These are phyloP conservation scores for Pyracantha coccinea DNA, from an alignment of 331 rosid genomes.

Conservation along the genomic window DNA sequence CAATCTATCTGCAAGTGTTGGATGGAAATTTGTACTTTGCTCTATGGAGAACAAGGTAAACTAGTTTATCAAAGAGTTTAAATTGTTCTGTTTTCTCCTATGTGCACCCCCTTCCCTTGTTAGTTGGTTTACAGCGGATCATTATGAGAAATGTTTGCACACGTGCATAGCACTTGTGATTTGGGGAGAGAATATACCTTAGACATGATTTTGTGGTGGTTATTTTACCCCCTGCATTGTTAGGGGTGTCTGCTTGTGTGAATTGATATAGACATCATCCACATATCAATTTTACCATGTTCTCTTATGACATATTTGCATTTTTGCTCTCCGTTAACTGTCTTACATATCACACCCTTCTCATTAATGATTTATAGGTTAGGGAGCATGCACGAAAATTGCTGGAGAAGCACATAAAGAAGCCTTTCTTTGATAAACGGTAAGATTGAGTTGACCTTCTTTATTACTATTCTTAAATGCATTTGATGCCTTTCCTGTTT, in stretches of 20 bases:
- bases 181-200: background rate
- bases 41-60: constrained; percentile 93
- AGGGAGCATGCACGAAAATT: constrained; percentile 95
- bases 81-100: background rate
- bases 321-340: background rate
- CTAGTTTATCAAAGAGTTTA: constrained; percentile 1
- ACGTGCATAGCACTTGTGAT: background rate
- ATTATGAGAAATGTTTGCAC: background rate
- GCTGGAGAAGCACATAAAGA: constrained; percentile 72
- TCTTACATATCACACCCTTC: background rate
- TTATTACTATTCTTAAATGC: background rate
- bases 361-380: constrained; percentile 41
- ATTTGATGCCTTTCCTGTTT: background rate
- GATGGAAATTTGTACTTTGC: constrained; percentile 95
- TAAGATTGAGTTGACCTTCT: constrained; percentile 26
- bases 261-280: background rate
- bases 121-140: background rate
- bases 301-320: background rate
- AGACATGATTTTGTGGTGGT: background rate
- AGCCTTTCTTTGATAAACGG: constrained; percentile 84
- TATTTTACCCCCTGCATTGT: background rate
- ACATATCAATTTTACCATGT: background rate
- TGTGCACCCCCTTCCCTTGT: background rate
- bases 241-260: background rate
- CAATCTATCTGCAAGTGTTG: constrained; percentile 56